A percentile compares a stretch with the other conserved stretches of the same genome.
Evolutionary conservation across 2,329 filamentous ascomycete genomes (phyloP).

Genomic region (Aspergillus eucalypticola): DNA sequence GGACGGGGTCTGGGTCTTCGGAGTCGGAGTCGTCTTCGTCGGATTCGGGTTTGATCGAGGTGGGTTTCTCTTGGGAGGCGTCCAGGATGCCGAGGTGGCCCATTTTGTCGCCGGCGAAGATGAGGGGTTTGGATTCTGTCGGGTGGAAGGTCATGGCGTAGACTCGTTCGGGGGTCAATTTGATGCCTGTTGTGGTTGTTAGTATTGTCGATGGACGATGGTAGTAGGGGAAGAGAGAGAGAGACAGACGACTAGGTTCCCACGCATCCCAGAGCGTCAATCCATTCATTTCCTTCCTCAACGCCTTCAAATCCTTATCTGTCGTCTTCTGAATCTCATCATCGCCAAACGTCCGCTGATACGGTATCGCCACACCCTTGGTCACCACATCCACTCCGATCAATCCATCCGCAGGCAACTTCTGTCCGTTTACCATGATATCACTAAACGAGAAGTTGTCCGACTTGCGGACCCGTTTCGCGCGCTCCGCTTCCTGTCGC

Average conservation of each 20-base stretch:
- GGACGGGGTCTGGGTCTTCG: constrained; percentile 72
- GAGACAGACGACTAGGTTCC: constrained; percentile 68
- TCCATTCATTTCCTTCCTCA: constrained; percentile 75
- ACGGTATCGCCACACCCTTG: constrained; percentile 71
- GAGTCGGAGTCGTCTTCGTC: constrained; percentile 63
- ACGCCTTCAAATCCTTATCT: constrained; percentile 70
- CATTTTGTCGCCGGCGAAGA: constrained; percentile 93
- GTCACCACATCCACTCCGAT: constrained; percentile 60
- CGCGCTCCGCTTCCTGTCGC: constrained; percentile 57
- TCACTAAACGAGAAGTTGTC: constrained; percentile 72
- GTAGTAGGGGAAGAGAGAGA: neutral
- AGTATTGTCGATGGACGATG: neutral
- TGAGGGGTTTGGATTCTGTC: constrained; percentile 76
- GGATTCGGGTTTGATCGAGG: constrained; percentile 51
- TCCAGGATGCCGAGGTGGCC: constrained; percentile 91
- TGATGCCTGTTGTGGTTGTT: constrained; percentile 65
- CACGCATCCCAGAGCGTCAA: constrained; percentile 81
- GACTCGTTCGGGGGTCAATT: constrained; percentile 82
- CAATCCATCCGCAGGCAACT: constrained; percentile 67
- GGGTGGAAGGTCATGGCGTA: constrained; percentile 91
- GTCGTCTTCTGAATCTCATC: constrained; percentile 78
- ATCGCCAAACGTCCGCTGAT: constrained; percentile 81
- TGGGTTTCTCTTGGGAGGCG: constrained; percentile 57
- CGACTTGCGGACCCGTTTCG: constrained; percentile 65
- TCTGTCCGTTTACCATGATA: constrained; percentile 76